Conservation (phyloP, 2,329 filamentous ascomycete species). For the Paraphaeosphaeria minitans region DNA sequence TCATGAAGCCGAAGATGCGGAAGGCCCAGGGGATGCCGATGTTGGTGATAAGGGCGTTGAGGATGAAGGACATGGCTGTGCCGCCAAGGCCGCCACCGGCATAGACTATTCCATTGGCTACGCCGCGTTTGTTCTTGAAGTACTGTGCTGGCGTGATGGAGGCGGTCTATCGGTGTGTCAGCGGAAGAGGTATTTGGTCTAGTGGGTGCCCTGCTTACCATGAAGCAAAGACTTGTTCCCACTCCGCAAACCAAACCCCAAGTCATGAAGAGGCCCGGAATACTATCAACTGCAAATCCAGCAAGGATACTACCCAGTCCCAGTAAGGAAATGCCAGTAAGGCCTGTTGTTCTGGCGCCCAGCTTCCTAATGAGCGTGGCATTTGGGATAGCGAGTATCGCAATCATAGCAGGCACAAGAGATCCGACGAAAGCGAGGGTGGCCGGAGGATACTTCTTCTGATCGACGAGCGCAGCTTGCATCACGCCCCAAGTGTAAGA, state of each 20-base stretch:
- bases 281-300: background rate
- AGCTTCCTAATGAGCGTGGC: conserved; percentile 2
- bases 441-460: background rate
- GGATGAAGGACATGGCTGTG: background rate
- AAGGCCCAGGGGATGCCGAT: conserved; percentile 1
- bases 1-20: conserved; percentile 2
- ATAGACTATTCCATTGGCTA: conserved; percentile 2
- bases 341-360: background rate
- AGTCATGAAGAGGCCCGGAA: background rate
- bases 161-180: background rate
- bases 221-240: conserved; percentile 1
- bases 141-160: conserved; percentile 1
- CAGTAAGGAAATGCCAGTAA: background rate
- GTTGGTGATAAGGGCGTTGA: background rate
- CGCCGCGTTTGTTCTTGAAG: background rate
- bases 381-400: background rate
- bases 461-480: background rate
- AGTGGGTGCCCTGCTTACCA: background rate
- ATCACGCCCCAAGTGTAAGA: conserved; percentile 2
- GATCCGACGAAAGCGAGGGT: conserved; percentile 1
- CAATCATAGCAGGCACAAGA: background rate
- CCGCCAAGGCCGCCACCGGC: background rate
- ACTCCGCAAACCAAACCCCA: background rate
- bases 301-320: background rate
- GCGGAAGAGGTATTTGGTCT: background rate